Conservation (phyloP, 179 eudicot species). For the Drosera spatulata region DNA sequence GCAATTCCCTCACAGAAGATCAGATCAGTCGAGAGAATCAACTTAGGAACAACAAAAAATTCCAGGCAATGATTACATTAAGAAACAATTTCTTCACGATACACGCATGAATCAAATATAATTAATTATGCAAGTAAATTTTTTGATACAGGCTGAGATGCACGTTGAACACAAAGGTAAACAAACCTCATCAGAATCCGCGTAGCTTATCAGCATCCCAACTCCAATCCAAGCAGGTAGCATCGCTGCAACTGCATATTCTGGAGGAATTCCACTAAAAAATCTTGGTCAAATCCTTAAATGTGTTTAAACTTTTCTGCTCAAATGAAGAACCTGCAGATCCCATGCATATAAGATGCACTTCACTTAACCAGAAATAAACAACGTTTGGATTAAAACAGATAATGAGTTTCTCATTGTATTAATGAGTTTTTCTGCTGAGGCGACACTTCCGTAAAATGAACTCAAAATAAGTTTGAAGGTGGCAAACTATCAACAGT, state of each 20-base stretch:
- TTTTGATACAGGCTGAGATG: too few relatives aligned
- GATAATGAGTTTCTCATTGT: too few relatives aligned
- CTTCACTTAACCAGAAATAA: neutral
- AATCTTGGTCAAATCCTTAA: conserved; percentile 16
- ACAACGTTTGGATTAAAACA: neutral
- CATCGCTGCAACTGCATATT: conserved; percentile 25
- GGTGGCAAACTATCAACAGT: too few relatives aligned
- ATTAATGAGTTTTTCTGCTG: too few relatives aligned
- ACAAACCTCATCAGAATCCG: conserved; percentile 73
- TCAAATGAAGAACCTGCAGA: conserved; percentile 18
- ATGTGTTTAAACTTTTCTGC: conserved; percentile 10
- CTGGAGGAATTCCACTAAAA: conserved; percentile 12
- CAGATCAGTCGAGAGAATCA: neutral
- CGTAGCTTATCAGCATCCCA: conserved; percentile 50
- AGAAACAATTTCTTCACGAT: neutral
- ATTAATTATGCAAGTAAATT: too few relatives aligned
- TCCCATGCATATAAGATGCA: conserved; percentile 1
- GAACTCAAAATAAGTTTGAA: too few relatives aligned
- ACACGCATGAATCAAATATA: neutral
- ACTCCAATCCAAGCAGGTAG: conserved; percentile 68
- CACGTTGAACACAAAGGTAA: neutral
- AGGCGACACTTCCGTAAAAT: too few relatives aligned
- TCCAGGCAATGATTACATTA: neutral
- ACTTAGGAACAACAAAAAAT: neutral
- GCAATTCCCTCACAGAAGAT: conserved; percentile 1